phyloP scores from a whole-genome alignment of 306 rosid species.

The Medicago truncatula region DNA sequence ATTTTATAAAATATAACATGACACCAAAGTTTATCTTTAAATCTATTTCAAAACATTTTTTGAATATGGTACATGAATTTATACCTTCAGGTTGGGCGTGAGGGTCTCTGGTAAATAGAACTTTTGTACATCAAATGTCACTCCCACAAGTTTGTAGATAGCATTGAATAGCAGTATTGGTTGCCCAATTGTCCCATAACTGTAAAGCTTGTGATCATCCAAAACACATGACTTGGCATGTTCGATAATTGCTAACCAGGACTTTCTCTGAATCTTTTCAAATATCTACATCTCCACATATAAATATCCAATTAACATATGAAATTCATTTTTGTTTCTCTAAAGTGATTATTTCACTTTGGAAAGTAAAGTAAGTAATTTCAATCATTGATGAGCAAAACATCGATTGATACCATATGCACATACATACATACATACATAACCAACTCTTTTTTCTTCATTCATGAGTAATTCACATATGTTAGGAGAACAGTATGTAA shows the following conservation, averaged over 20 bases:
- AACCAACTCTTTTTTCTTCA: neutral
- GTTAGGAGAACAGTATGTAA: no score
- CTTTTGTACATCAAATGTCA: slow-evolving; percentile 42
- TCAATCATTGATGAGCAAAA: neutral
- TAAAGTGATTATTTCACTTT: neutral
- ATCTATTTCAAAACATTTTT: neutral
- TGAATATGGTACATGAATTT: neutral
- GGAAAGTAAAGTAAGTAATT: neutral
- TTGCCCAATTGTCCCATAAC: slow-evolving; percentile 33
- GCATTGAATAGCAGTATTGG: slow-evolving; percentile 50
- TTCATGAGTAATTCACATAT: neutral
- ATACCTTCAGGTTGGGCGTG: slow-evolving; percentile 39
- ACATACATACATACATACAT: neutral
- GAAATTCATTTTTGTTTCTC: neutral
- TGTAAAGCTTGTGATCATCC: slow-evolving; percentile 46
- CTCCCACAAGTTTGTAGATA: slow-evolving; percentile 56
- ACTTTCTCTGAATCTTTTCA: slow-evolving; percentile 41
- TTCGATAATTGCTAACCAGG: slow-evolving; percentile 51
- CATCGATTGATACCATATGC: neutral
- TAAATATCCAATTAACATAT: slow-evolving; percentile 25
- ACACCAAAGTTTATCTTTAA: neutral
- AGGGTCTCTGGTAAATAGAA: slow-evolving; percentile 43
- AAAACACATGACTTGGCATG: slow-evolving; percentile 59
- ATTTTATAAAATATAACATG: slow-evolving; percentile 13
- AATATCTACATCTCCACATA: slow-evolving; percentile 54